Base-by-base conservation (phyloP, 768 basidiomycete genomes). In the Tylopilus sp. region DNA sequence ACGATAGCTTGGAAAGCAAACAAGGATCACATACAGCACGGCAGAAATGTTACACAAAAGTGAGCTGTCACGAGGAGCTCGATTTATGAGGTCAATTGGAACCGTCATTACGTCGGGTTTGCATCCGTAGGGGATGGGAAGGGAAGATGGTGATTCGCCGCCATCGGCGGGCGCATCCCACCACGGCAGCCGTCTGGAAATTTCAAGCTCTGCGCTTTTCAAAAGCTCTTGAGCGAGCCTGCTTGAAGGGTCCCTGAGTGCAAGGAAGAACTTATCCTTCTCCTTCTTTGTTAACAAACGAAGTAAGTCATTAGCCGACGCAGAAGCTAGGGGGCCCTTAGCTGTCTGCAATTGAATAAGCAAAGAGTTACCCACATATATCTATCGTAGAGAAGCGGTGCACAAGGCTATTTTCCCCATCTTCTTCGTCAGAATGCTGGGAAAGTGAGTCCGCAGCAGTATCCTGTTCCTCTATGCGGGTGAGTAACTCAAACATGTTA, bases 11-110 rank as follows among this genome's bases (percentile, higher is more conserved):
- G 31, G 38, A 40, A 42, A 22, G 3, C 26, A 23, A 30, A 28
- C 10, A 31, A 43, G 11, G 13, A 10, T 17, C 25, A 75, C 88
- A 40, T 62, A 91, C 91, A 79, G 76, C 22, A 90, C 67, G 8
- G 82, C 81, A 35, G 77, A 77, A 25, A 89, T 69, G 53, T 93
- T 94, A 60, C 86, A 90, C 2, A 85, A 58, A 13, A 92, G 69
- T 0, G 77, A 65, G 6, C 75, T 69, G 1, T 73, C 66, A 4
- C 55, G 62, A 9, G 70, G 65, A 35, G 69, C 53, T 18, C 73
- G 70, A 40, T 71, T 73, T 3, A 80, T 52, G 60, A 82, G 71
- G 1, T 69, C 67, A 15, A 62, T 45, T 21, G 83, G 82, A 17
- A 86, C 65, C 7, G 48, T 38, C 54, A 85, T 78, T 40, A 75